Conservation (phyloP, 495 filamentous ascomycete species). For the Thermochaetoides thermophila region DNA sequence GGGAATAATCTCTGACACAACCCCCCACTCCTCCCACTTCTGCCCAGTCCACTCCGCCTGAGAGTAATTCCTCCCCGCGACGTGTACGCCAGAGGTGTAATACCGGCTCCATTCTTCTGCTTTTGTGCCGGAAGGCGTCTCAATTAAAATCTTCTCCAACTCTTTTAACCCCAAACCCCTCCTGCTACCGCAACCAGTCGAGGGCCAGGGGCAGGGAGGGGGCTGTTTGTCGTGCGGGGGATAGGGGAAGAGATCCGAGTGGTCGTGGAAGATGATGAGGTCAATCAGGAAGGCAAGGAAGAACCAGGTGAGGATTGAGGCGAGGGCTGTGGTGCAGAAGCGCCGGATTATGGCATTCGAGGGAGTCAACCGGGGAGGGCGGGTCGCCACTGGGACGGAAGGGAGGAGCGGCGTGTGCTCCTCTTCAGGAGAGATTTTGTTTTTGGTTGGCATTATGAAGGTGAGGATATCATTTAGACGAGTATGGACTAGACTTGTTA, state of each 20-base stretch:
- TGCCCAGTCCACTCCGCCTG: slow-evolving; percentile 81
- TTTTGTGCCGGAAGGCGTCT: slow-evolving; percentile 54
- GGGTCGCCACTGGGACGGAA: slow-evolving; percentile 36
- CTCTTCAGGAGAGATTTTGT: too few species aligned
- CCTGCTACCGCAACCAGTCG: slow-evolving; percentile 24
- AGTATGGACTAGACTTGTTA: too few species aligned
- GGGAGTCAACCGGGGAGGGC: slow-evolving; percentile 51
- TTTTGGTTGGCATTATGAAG: too few species aligned
- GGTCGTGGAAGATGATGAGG: slow-evolving; percentile 23
- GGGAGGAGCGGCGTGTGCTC: slow-evolving; percentile 49
- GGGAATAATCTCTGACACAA: slow-evolving; percentile 53
- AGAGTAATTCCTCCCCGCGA: slow-evolving; percentile 76
- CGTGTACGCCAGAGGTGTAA: slow-evolving; percentile 77
- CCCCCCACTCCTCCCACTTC: slow-evolving; percentile 70
- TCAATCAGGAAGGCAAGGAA: slow-evolving; percentile 48
- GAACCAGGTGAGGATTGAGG: slow-evolving; percentile 38
- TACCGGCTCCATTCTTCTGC: slow-evolving; percentile 76
- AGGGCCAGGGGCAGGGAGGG: slow-evolving; percentile 23
- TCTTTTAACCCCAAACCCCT: slow-evolving; percentile 45
- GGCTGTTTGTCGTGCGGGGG: too few species aligned
- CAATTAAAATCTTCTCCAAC: slow-evolving; percentile 52
- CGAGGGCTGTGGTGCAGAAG: slow-evolving; percentile 53
- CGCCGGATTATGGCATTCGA: slow-evolving; percentile 53
- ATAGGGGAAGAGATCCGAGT: slow-evolving; percentile 25
- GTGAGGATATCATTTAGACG: too few species aligned